Base-by-base conservation (phyloP, 2,329 filamentous ascomycete genomes). In the Apiospora koreana region DNA sequence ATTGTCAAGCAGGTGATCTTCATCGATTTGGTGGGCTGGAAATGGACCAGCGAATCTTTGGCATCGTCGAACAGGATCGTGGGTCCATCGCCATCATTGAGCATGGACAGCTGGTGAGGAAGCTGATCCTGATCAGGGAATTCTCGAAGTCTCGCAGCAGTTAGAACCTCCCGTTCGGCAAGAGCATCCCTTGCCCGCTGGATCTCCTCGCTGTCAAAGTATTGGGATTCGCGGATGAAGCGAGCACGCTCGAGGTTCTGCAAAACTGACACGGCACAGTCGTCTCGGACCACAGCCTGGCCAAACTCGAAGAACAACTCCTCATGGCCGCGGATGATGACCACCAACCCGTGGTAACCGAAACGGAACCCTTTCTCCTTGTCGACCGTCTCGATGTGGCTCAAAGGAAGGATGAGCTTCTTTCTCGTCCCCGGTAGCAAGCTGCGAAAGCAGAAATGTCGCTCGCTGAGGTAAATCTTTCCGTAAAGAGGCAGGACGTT, bases 301-400 rank as follows among this genome's bases (percentile, higher is more conserved):
- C 89, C 88, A 77, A 98, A 98, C 79, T 99, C 95, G 77, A 99
- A 98, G 80, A 98, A 98, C 0, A 99, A 83, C 80, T 98, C 96
- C 79, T 98, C 96, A 72, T 98, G 94, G 0, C 95, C 96, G 68
- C 93, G 91, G 73, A 99, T 97, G 5, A 97, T 93, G n/a, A 98
- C 85, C 0, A 97, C 94, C 50, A 99, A 87, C 6, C 95, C 96
- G 25, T 94, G 92, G 75, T 97, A 98, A 8, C 94, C 94, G 76
- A 97, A 93, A 0, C 95, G 90, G 78, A 98, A 98, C 0, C 96
- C 95, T 77, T 96, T 97, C 80, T 98, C 95, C 81, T 97, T 98
- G 76, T 95, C 91, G 8, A 94, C 94, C 72, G 94, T 98, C 80
- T 98, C 94, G 67, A 98, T 92, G 76, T 98, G 95, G 76, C 91